These are phyloP conservation scores for Arthrobotrys conoides DNA, from an alignment of 2,329 filamentous ascomycete species.

Conservation along the genomic window DNA sequence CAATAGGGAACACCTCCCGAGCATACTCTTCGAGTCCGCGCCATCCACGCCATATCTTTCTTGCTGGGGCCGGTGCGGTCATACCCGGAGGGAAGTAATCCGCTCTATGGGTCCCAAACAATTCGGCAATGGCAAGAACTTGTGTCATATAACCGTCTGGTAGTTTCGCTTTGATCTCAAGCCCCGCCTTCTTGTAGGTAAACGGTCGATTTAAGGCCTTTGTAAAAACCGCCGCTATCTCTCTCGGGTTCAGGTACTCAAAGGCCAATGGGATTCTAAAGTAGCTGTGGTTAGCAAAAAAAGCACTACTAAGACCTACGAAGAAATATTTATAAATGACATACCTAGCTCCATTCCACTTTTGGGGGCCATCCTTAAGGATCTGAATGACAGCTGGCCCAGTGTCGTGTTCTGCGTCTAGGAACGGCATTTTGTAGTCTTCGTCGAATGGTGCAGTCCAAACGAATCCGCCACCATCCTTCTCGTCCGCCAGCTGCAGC, in stretches of 20 bases:
- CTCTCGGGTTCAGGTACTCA: conserved; percentile 84
- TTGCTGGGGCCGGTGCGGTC: conserved; percentile 80
- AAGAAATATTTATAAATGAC: conserved; percentile 6
- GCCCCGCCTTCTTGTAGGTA: conserved; percentile 81
- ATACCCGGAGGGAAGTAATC: conserved; percentile 67
- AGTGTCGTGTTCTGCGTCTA: conserved; percentile 96
- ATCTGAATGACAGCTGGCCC: conserved; percentile 92
- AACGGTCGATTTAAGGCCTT: conserved; percentile 83
- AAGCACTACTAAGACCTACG: conserved; percentile 65
- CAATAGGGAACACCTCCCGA: conserved; percentile 90
- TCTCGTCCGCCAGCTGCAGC: conserved; percentile 84
- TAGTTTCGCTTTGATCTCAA: conserved; percentile 87
- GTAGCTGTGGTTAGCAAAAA: neutral
- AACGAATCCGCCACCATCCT: conserved; percentile 79
- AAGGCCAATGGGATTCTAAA: conserved; percentile 87
- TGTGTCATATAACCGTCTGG: conserved; percentile 91
- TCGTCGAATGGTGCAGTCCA: conserved; percentile 97
- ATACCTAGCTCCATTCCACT: conserved; percentile 83
- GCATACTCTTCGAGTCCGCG: conserved; percentile 94
- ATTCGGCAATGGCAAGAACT: conserved; percentile 77
- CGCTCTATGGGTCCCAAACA: conserved; percentile 70
- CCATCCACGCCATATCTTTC: conserved; percentile 91
- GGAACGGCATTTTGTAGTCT: conserved; percentile 89
- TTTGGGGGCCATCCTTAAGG: conserved; percentile 90
- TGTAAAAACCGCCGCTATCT: conserved; percentile 85